Evolutionary conservation across 495 filamentous ascomycete species (phyloP), one percentile per base, ranked within the genome.

Genomic region (Trichoderma gamsii): DNA sequence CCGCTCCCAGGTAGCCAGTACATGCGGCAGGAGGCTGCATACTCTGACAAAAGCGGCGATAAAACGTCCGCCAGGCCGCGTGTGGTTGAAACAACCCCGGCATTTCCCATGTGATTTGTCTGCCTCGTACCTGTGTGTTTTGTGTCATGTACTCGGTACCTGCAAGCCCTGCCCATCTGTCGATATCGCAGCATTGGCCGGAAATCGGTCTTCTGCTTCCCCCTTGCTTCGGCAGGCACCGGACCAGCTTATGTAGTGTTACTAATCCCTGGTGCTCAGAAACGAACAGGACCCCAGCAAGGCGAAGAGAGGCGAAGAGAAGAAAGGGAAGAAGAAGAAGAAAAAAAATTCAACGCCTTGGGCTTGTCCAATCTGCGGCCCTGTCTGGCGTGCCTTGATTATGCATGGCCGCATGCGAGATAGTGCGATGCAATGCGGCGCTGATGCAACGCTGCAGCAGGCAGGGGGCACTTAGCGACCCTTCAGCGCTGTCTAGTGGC

Each of bases 341-440:
- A 32, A 49, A 49, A 49, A 52, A 25, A 3, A 4, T 52, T 21
- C 49, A 52, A 52, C 18, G 49, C 49, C 49, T 38, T 23, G 16
- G 16, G 49, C 49, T 16, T 9, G 56, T 13, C 56, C 25, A 61
- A 61, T 61, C 56, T 61, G 56, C 13, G 13, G n/a, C 15, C 44
- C 44, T n/a, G 44, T 16, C 27, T 27, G 51, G n/a, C 56, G 56
- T 61, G 56, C 56, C 56, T 61, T 61, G 56, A 61, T 61, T 61
- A 61, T 61, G 56, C 56, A 61, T 29, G 56, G 8, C 25, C 56
- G 56, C 56, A 61, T 61, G 56, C 56, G 56, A 61, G 56, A 61
- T 61, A 61, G 56, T 32, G 56, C 56, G 27, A 29, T 61, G 56
- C 56, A 32, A 61, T 61, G 56, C 56, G 56, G 25, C 56, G 56